Evolutionary conservation across 1,139 yeast genomes (phyloP), one percentile per base, ranked within the genome.

Genomic region (Geotrichum aggregatum): DNA sequence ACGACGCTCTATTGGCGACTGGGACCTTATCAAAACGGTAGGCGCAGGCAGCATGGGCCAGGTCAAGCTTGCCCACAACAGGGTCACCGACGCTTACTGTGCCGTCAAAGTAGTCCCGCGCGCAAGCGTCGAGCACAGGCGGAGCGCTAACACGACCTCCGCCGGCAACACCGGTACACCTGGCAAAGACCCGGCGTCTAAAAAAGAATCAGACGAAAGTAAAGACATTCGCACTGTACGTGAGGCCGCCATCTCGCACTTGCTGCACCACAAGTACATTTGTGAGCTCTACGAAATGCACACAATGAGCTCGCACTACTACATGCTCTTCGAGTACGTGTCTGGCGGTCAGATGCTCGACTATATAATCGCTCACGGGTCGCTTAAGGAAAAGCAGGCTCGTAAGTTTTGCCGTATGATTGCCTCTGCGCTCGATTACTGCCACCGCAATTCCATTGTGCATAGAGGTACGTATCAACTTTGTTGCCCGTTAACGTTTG

Each of bases 1-100:
- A 66, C 80, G 98, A 59, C 84, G 84, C 58, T 79, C 95, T 3
- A 84, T 92, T 52, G 98, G 98, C 18, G 97, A 94, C 60, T 92
- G 98, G 98, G 95, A 87, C 63, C 91, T 92, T 62, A 79, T 88
- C 56, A 88, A 88, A 66, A 89, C 97, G 0, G 87, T 92, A 48
- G 98, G 98, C 48, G 96, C 98, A 3, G 98, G 98, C 3, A 87
- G 96, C 0, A 92, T 92, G 98, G 98, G 98, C 54, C 94, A 92
- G 68, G 98, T 92, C 49, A 92, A 92, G 69, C 75, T 92, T 44
- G 98, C 98, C 2, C 84, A 82, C 61, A 96, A 91, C 71, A 80
- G 86, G 59, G 68, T 81, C 38, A 87, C 96, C 1, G 79, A 79
- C 52, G 96, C 88, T 65, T 76, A 86, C 28, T 89, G 96, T 70